Conservation (phyloP, 495 filamentous ascomycete genomes). For the Aspergillus saccharolyticus region DNA sequence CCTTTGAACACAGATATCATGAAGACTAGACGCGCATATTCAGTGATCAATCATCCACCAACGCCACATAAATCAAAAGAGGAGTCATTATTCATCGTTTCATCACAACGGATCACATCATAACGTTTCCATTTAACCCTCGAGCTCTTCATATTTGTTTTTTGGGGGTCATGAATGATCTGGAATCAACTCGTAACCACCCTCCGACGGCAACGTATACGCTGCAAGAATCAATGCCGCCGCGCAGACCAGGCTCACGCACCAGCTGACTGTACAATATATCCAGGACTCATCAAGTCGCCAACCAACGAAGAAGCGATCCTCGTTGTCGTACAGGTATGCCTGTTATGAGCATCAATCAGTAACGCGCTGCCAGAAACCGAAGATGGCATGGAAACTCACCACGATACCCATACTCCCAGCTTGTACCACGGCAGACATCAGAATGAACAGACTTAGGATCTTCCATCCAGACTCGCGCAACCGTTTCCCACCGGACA, state of each 20-base stretch:
- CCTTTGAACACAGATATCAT: not conserved
- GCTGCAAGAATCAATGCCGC: conserved; percentile 58
- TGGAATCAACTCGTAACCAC: conserved; percentile 76
- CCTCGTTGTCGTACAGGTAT: conserved; percentile 79
- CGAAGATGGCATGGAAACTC: conserved; percentile 38
- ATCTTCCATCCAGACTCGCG: conserved; percentile 75
- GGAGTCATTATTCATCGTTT: not conserved
- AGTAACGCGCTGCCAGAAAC: not conserved
- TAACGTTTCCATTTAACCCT: not conserved
- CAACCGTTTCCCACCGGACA: conserved; percentile 71
- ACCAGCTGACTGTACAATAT: conserved; percentile 71
- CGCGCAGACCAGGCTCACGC: conserved; percentile 56
- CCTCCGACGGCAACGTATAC: conserved; percentile 68
- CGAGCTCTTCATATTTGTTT: not conserved
- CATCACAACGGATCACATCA: not conserved
- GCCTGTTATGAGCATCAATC: conserved; percentile 42
- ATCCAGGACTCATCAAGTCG: conserved; percentile 71
- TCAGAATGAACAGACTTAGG: conserved; percentile 55
- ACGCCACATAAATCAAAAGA: not conserved
- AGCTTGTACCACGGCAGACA: conserved; percentile 59
- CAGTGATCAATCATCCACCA: not conserved
- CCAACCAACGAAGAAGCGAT: conserved; percentile 84
- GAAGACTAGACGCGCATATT: not conserved
- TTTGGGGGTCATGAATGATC: conserved; percentile 31
- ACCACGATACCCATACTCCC: conserved; percentile 75